These are phyloP conservation scores for Guadua angustifolia DNA, from an alignment of 176 grass and related monocot species.

Conservation along the genomic window DNA sequence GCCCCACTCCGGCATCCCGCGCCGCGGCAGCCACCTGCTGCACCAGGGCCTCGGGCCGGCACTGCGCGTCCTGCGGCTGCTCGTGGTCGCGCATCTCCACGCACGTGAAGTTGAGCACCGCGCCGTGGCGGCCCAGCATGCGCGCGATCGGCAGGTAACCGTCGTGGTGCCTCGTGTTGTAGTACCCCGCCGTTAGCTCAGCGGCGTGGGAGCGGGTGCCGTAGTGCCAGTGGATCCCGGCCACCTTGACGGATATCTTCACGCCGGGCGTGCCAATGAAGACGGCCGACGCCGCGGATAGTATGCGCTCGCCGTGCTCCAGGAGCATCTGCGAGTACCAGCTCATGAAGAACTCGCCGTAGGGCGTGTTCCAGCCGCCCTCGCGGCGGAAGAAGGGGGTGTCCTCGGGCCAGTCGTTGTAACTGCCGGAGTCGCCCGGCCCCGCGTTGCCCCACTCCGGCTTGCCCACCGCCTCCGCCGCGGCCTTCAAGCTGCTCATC, in stretches of 20 bases:
- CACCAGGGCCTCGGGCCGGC: slow-evolving; percentile 63
- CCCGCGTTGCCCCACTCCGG: slow-evolving; percentile 61
- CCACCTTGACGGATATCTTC: slow-evolving; percentile 72
- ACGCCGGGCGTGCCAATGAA: slow-evolving; percentile 31
- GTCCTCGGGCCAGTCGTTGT: slow-evolving; percentile 65
- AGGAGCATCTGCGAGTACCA: slow-evolving; percentile 75
- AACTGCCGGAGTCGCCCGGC: slow-evolving; percentile 53
- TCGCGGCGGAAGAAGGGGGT: slow-evolving; percentile 64
- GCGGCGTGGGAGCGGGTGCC: slow-evolving; percentile 62
- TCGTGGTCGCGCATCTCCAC: slow-evolving; percentile 73
- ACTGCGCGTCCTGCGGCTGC: slow-evolving; percentile 67
- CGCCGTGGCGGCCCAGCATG: slow-evolving; percentile 59
- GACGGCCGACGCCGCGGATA: slow-evolving; percentile 39
- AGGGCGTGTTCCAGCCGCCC: slow-evolving; percentile 58
- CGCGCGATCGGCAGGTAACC: slow-evolving; percentile 64
- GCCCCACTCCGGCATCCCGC: slow-evolving; percentile 38
- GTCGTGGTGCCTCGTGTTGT: slow-evolving; percentile 63
- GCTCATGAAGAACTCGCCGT: slow-evolving; percentile 72
- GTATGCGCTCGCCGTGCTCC: slow-evolving; percentile 62
- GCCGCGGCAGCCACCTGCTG: slow-evolving; percentile 58
- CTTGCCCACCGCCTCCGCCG: slow-evolving; percentile 53
- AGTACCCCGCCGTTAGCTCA: slow-evolving; percentile 71
- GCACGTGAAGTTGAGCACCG: slow-evolving; percentile 71
- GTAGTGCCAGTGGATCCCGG: slow-evolving; percentile 82
- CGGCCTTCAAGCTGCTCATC: slow-evolving; percentile 50